A percentile compares a stretch with the other conserved stretches of the same genome.
Evolutionary conservation across 2,329 filamentous ascomycete species (phyloP).

Genomic region (Pseudogymnoascus sp.): DNA sequence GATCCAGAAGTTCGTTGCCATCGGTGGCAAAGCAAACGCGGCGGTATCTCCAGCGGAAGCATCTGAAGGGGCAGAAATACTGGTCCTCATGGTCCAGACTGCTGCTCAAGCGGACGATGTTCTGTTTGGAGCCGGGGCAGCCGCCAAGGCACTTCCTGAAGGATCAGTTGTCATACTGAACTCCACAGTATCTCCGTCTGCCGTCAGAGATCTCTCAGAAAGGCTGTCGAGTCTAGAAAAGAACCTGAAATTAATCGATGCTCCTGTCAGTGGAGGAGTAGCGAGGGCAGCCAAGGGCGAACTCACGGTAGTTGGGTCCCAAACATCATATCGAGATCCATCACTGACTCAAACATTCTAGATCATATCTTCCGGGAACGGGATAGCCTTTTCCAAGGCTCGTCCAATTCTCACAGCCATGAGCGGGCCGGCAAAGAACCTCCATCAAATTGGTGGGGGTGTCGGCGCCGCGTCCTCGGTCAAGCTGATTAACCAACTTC

Average conservation of each 20-base stretch:
- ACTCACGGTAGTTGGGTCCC: slow-evolving; percentile 24
- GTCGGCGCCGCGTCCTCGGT: slow-evolving; percentile 49
- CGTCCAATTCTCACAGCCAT: slow-evolving; percentile 26
- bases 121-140: slow-evolving; percentile 47
- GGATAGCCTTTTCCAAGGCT: slow-evolving; percentile 18
- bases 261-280: slow-evolving; percentile 61
- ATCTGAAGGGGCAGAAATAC: slow-evolving; percentile 49
- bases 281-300: slow-evolving; percentile 37
- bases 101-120: slow-evolving; percentile 44
- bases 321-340: neutral
- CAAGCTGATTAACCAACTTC: slow-evolving; percentile 50
- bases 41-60: slow-evolving; percentile 42
- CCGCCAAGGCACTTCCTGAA: slow-evolving; percentile 42
- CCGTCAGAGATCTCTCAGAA: slow-evolving; percentile 52
- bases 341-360: slow-evolving; percentile 5
- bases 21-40: slow-evolving; percentile 49
- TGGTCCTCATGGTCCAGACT: slow-evolving; percentile 61
- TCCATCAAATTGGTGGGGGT: slow-evolving; percentile 46
- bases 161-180: slow-evolving; percentile 55
- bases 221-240: slow-evolving; percentile 45
- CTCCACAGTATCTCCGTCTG: slow-evolving; percentile 59
- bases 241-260: slow-evolving; percentile 59
- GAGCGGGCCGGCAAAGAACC: slow-evolving; percentile 27
- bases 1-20: slow-evolving; percentile 52
- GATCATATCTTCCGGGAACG: slow-evolving; percentile 29